Conservation (phyloP, 192 early-diverging fungal species). For the Endogone sp. region DNA sequence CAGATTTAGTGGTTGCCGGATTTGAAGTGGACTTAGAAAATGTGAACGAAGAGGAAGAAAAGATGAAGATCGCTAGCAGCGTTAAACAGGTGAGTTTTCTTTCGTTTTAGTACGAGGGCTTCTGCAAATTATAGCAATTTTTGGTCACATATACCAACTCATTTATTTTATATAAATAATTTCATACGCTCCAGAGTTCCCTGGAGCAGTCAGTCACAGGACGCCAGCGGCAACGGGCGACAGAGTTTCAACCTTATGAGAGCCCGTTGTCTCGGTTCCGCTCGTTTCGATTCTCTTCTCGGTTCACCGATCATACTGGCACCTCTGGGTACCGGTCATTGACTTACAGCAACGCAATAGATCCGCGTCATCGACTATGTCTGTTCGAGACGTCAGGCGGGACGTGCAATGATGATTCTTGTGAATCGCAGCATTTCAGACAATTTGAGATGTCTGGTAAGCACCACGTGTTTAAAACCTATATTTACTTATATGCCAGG, state of each 20-base stretch:
- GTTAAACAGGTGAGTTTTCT: background rate
- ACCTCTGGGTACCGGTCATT: background rate
- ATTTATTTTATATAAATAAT: too few species aligned
- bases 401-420: constrained; percentile 14
- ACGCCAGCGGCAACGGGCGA: background rate
- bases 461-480: background rate
- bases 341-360: constrained; percentile 10
- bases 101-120: background rate
- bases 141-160: too few species aligned
- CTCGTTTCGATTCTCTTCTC: constrained; percentile 5
- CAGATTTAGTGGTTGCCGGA: background rate
- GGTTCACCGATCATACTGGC: background rate
- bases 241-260: background rate
- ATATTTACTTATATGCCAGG: background rate
- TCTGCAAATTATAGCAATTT: too few species aligned
- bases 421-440: constrained; percentile 7
- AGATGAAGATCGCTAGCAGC: background rate
- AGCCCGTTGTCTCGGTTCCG: constrained; percentile 7
- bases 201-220: too few species aligned
- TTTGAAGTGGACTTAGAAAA: background rate
- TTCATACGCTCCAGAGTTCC: too few species aligned
- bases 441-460: constrained; percentile 4
- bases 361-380: constrained; percentile 4
- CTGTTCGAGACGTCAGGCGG: constrained; percentile 9
- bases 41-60: background rate